Conservation (phyloP, 2,329 filamentous ascomycete species). For the Dryadomyces quercus-mongolicae region DNA sequence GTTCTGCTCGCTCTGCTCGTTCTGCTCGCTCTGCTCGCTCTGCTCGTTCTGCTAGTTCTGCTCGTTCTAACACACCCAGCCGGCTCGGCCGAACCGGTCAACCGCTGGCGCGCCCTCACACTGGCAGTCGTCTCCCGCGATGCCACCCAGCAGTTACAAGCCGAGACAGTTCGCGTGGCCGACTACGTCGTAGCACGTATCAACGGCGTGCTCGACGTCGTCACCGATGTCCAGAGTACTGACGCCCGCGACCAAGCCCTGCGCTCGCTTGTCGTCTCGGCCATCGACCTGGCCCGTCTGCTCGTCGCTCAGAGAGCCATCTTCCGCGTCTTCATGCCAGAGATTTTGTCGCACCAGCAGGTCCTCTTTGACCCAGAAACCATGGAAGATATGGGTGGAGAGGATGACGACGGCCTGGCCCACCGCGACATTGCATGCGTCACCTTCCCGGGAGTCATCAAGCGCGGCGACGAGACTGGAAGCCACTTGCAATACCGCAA, state of each 20-base stretch:
- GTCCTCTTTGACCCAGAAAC: constrained; percentile 42
- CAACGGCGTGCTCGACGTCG: constrained; percentile 19
- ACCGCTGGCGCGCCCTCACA: constrained; percentile 56
- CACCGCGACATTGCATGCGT: constrained; percentile 47
- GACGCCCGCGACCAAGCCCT: constrained; percentile 37
- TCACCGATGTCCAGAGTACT: constrained; percentile 3
- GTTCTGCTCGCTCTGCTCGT: too few species aligned
- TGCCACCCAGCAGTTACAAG: constrained; percentile 30
- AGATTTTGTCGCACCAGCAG: constrained; percentile 37
- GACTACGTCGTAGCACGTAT: constrained; percentile 32
- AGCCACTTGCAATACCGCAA: constrained; percentile 48
- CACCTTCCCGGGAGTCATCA: constrained; percentile 52
- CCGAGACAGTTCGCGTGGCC: constrained; percentile 29
- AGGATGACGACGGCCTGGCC: constrained; percentile 27
- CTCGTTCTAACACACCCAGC: not conserved
- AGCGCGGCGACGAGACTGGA: constrained; percentile 53
- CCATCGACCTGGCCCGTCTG: constrained; percentile 43
- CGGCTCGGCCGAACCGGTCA: constrained; percentile 27
- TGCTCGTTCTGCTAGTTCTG: too few species aligned
- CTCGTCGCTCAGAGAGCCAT: constrained; percentile 47
- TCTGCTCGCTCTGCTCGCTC: too few species aligned
- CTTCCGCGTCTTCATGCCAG: constrained; percentile 43
- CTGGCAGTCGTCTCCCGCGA: constrained; percentile 46
- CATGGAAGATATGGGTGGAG: constrained; percentile 57
- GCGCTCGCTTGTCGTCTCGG: constrained; percentile 36